phyloP scores from a whole-genome alignment of 352 stramenopile species.

The Aphanomyces euteiches region DNA sequence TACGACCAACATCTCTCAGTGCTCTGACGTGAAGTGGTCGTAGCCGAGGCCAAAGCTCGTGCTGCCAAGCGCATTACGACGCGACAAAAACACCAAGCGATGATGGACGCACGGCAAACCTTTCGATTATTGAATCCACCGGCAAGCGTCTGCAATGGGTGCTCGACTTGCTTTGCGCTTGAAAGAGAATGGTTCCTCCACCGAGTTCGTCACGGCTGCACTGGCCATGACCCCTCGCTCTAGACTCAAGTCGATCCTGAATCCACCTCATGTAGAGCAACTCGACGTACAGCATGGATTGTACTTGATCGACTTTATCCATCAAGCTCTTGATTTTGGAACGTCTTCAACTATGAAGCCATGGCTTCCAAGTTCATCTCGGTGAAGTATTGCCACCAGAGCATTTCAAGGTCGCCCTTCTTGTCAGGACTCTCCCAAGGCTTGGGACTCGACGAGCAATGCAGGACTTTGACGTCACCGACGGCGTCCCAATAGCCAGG shows the following conservation, averaged over 20 bases:
- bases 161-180: slow-evolving; percentile 1
- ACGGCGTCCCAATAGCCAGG: slow-evolving; percentile 71
- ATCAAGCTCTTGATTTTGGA: not conserved
- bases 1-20: not conserved
- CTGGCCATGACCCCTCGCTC: slow-evolving; percentile 4
- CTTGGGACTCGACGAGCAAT: slow-evolving; percentile 45
- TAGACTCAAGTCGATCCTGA: not conserved
- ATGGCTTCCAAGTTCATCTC: slow-evolving; percentile 19
- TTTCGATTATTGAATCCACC: slow-evolving; percentile 11
- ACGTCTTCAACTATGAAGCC: not conserved
- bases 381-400: slow-evolving; percentile 48
- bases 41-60: slow-evolving; percentile 9
- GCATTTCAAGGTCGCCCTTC: slow-evolving; percentile 46
- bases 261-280: no score
- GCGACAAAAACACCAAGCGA: slow-evolving; percentile 6
- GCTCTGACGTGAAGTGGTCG: not conserved
- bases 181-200: slow-evolving; percentile 18
- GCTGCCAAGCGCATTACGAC: slow-evolving; percentile 21
- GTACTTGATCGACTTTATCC: not conserved
- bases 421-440: slow-evolving; percentile 40
- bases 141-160: slow-evolving; percentile 10
- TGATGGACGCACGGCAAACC: not conserved
- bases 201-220: not conserved
- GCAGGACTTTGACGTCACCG: slow-evolving; percentile 43
- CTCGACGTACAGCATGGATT: no score